A percentile compares a stretch with the other conserved stretches of the same genome.
These are phyloP conservation scores for Fusarium concolor DNA, from an alignment of 2,329 filamentous ascomycete genomes.

Conservation along the genomic window DNA sequence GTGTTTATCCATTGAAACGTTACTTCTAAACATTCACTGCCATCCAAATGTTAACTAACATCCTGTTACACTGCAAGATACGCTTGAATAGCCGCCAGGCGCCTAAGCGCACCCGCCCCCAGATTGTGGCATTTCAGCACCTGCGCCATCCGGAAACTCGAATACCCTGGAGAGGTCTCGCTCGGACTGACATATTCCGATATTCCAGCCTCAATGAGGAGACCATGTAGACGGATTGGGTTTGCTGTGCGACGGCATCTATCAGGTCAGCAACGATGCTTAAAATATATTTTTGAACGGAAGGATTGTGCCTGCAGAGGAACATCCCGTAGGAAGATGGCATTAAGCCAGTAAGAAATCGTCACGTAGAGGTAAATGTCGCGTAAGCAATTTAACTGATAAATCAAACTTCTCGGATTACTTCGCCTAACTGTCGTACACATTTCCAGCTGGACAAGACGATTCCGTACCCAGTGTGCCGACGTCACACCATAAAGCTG, in stretches of 20 bases:
- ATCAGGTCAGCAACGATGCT: background rate
- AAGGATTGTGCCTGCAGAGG: background rate
- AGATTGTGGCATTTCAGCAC: background rate
- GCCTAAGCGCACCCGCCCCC: constrained; percentile 30
- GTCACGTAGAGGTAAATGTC: background rate
- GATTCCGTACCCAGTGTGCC: constrained; percentile 1
- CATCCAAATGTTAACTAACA: background rate
- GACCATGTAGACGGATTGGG: background rate
- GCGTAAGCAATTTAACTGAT: background rate
- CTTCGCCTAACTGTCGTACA: constrained; percentile 6
- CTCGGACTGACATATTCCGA: background rate
- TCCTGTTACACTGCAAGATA: background rate
- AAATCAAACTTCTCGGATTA: constrained; percentile 12
- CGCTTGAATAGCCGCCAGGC: constrained; percentile 25
- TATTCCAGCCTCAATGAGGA: constrained; percentile 1
- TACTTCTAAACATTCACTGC: background rate
- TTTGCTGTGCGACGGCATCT: background rate
- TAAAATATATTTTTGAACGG: background rate
- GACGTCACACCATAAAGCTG: background rate
- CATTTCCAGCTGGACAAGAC: background rate
- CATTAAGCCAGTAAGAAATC: background rate
- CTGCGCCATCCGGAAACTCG: constrained; percentile 13
- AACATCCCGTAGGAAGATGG: background rate
- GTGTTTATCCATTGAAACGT: constrained; percentile 13
- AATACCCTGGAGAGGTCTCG: constrained; percentile 16